Base-by-base conservation (phyloP, 257 asterid genomes). In the Nicotiana otophora region DNA sequence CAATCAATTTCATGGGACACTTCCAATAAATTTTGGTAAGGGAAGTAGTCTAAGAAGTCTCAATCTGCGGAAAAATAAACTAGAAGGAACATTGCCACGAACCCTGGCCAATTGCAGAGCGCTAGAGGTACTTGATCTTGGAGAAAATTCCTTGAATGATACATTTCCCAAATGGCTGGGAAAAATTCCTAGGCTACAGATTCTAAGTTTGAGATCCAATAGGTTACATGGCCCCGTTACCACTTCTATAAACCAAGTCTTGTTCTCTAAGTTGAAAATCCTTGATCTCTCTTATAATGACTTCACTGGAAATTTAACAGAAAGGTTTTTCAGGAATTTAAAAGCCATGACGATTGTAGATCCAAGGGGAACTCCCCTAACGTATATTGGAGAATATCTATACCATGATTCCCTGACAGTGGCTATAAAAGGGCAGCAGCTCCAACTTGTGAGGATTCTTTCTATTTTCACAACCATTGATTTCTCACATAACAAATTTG, bases 161-260 rank as follows among this genome's bases (percentile, higher is more conserved):
- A 80, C 87, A 46, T 85, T 87, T 33, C 88, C 90, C 4, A 8
- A n/a, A 34, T 85, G 84, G 84, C 19, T 85, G 78, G 87, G 70
- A 64, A 30, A 26, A 42, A 84, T 84, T 82, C 87, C 82, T 39
- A 55, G 77, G 54, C 64, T 84, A 39, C 83, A 77, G 66, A 87
- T 83, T 33, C 84, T 87, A 3, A 82, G 78, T 81, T 81, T 87
- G 88, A 83, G 88, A 68, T 69, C 87, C 23, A 87, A 87, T 75
- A 31, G 58, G 5, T 62, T 87, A 23, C 63, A 69, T 46, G 87
- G 90, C 42, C 46, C 70, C 5, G 15, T 85, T 33, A 81, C 58
- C 8, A 67, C 61, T 34, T 17, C 82, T 5, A 65, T 7, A 10
- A 19, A 17, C 57, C 55, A 68, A 61, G 12, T 6, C 51, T 76